These are phyloP conservation scores for Volvox reticuliferus DNA, from an alignment of 139 green algal genomes.

Conservation along the genomic window DNA sequence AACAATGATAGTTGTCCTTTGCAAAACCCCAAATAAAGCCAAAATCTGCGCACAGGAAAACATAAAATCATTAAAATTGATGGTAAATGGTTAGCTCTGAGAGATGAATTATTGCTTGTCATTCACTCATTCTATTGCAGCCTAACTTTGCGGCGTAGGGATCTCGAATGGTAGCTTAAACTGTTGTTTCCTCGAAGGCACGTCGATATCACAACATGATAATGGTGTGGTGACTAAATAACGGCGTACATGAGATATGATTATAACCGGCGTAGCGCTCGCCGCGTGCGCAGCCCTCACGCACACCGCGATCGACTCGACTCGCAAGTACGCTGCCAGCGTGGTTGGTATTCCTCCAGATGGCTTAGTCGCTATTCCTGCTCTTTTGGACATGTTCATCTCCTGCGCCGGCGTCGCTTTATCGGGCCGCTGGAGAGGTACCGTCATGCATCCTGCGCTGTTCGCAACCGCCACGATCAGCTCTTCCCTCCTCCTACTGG, in stretches of 20 bases:
- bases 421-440: slow-evolving; percentile 5
- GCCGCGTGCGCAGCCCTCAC: slow-evolving; percentile 35
- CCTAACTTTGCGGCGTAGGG: no score
- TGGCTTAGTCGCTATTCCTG: slow-evolving; percentile 47
- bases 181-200: no score
- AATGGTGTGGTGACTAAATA: background rate
- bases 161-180: no score
- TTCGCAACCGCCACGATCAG: slow-evolving; percentile 21
- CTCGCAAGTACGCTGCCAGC: slow-evolving; percentile 47
- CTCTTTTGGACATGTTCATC: slow-evolving; percentile 51
- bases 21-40: no score
- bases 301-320: slow-evolving; percentile 47
- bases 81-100: no score
- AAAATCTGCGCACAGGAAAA: no score
- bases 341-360: slow-evolving; percentile 24
- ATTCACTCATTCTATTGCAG: no score
- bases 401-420: slow-evolving; percentile 9
- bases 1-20: no score
- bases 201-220: no score
- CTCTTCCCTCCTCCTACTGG: slow-evolving; percentile 2
- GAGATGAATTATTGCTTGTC: no score
- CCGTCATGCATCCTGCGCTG: slow-evolving; percentile 14
- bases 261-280: slow-evolving; percentile 2
- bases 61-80: no score
- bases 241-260: slow-evolving; percentile 3